Base-by-base conservation (phyloP, 2,329 filamentous ascomycete species). In the Zasmidium cellare region DNA sequence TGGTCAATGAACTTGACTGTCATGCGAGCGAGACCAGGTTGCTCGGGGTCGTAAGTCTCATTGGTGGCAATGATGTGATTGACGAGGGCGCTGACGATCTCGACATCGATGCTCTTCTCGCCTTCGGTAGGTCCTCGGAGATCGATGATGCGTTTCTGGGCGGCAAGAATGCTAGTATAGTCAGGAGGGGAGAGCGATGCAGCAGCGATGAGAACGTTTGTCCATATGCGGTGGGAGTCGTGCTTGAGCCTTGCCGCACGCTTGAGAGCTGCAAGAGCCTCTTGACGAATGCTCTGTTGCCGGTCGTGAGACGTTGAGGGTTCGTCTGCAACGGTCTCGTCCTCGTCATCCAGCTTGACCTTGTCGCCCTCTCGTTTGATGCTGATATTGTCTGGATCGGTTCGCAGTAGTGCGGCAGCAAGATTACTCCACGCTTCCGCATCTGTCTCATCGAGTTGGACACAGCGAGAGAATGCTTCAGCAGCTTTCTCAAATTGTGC, bases 381-480 rank as follows among this genome's bases (percentile, higher is more conserved):
- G 20, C 24, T 51, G 47, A 45, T 51, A 49, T 65, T 56, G 2
- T 58, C 58, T 51, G 67, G 63, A 23, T 68, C 67, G 22, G 60
- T 67, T 9, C 64, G 61, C 14, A 90, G 84, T 1, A 97, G 82
- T 0, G 93, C 88, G 1, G 89, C 92, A 0, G 92, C 94, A 20
- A 99, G 82, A 70, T 99, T 99, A 68, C 90, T 96, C 91, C 94
- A 99, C 0, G 91, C 91, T 69, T 96, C 87, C 0, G 92, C 93
- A 70, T 97, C 92, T 53, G 88, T 87, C 23, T 96, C 92, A 49
- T 96, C 94, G 11, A 90, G 82, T 65, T 90, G 87, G 11, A 99
- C 92, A 9, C 89, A 88, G 20, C 92, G 84, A 9, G 87, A 86
- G 73, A 96, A 99, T 0, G 92, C 88, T 64, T 93, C 87, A 0